Evolutionary conservation across 2,329 filamentous ascomycete species (phyloP), one percentile per base, ranked within the genome.

Genomic region (Incumbomyces lentus): DNA sequence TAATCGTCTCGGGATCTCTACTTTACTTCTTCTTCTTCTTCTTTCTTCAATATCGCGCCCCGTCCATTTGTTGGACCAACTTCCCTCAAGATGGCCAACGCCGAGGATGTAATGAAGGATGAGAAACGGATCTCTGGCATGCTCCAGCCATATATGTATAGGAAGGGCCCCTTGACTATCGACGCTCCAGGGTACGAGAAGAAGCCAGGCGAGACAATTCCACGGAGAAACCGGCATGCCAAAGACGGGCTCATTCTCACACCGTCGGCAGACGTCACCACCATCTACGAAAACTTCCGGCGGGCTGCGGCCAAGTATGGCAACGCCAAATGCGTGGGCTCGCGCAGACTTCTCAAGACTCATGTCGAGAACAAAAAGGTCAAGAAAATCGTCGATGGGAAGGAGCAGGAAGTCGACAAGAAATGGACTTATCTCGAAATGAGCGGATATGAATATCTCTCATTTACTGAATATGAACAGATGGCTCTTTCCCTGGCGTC

Each of bases 341-440:
- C 74, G 59, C 81, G 88, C 53, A 82, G 77, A 63, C 74, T 94
- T 48, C 65, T 95, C 66, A 74, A 82, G 65, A 79, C 82, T 39
- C 87, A 94, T 66, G 78, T 78, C 58, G 88, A 95, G 72, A 82
- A 76, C 57, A 94, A 90, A 72, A 92, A 87, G 75, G 71, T 95
- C 56, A 84, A 88, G 74, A 95, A 93, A 76, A 74, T 86, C 42
- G 71, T 94, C 48, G 85, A 93, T 60, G 88, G 88, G 56, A 76
- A 84, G 63, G 76, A 87, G 64, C 72, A 75, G 54, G 78, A 89
- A 68, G 79, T 92, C 30, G 85, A 93, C 53, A 95, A 94, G 78
- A 79, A 90, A 64, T 95, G 88, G 88, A 81, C 82, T 44, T 93
- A 81, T 68, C 93, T 86, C 57, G 88, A 95, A 73, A 79, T 93